A percentile compares a stretch with the other conserved stretches of the same genome.
These are phyloP conservation scores for Rosa hybrid DNA, from an alignment of 331 rosid genomes.

Conservation along the genomic window DNA sequence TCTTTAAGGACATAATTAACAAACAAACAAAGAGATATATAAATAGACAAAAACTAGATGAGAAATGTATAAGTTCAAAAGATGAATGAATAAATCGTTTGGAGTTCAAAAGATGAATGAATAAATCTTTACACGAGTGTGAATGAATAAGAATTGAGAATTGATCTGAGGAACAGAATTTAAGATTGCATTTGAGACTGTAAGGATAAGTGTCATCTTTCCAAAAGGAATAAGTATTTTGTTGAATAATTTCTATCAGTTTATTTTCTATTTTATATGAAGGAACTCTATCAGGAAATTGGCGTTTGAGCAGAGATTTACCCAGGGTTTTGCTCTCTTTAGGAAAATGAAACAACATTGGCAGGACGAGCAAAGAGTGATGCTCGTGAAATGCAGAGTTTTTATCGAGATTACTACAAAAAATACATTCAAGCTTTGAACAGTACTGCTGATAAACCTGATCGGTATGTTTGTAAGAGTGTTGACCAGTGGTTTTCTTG, in stretches of 20 bases:
- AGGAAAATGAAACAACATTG: conserved; percentile 59
- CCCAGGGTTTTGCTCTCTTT: conserved; percentile 10
- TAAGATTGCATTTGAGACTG: not conserved
- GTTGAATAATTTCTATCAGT: not conserved
- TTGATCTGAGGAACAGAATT: not conserved
- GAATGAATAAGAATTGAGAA: not conserved
- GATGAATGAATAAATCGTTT: no score
- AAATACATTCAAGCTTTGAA: conserved; percentile 59
- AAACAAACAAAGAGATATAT: not conserved
- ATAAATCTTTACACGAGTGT: not conserved
- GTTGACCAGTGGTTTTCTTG: conserved; percentile 4
- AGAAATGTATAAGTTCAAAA: not conserved
- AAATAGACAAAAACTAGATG: not conserved
- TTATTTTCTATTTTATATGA: not conserved
- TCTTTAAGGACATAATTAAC: not conserved
- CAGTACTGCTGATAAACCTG: conserved; percentile 48
- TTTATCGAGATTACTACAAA: conserved; percentile 53
- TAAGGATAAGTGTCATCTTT: not conserved
- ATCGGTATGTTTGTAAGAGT: conserved; percentile 46
- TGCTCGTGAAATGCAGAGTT: conserved; percentile 65
- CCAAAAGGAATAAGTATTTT: not conserved
- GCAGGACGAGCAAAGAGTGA: conserved; percentile 58
- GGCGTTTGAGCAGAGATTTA: conserved; percentile 10
- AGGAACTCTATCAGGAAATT: conserved; percentile 16
- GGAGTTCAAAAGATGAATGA: not conserved